Conservation (phyloP, 106 monocot genomes). For the Apostasia ramifera region DNA sequence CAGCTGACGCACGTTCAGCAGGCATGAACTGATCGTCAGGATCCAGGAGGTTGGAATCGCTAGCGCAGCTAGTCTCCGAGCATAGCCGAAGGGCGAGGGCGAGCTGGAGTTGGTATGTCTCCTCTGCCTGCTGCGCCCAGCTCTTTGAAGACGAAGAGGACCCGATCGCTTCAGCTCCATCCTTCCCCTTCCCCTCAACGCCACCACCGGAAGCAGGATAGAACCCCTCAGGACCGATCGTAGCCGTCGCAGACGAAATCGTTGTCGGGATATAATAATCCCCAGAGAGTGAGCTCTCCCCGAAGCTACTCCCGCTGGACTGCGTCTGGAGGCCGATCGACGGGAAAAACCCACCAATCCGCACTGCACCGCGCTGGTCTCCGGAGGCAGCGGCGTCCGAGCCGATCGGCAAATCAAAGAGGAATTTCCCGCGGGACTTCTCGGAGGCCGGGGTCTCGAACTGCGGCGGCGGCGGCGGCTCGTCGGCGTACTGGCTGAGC, state of each 20-base stretch:
- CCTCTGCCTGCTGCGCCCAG: constrained; percentile 99
- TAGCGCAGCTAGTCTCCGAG: constrained; percentile 58
- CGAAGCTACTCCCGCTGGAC: constrained; percentile 86
- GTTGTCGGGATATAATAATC: constrained; percentile 56
- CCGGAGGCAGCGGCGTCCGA: constrained; percentile 1
- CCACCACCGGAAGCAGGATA: not conserved
- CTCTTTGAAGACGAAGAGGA: constrained; percentile 40
- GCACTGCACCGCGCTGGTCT: constrained; percentile 2
- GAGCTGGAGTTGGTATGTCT: constrained; percentile 93
- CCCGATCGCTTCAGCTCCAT: constrained; percentile 2
- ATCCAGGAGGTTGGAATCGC: constrained; percentile 65
- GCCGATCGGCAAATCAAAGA: constrained; percentile 19
- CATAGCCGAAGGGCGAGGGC: constrained; percentile 86
- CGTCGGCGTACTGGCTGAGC: constrained; percentile 54
- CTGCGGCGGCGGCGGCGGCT: constrained; percentile 15
- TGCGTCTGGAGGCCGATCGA: constrained; percentile 52
- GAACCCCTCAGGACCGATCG: constrained; percentile 3
- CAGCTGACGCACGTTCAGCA: constrained; percentile 17
- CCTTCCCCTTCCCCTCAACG: not conserved
- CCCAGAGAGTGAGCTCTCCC: constrained; percentile 63
- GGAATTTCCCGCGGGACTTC: constrained; percentile 2
- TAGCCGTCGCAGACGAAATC: constrained; percentile 11
- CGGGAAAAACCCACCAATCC: constrained; percentile 9
- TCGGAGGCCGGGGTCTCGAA: constrained; percentile 11
- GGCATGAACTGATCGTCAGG: constrained; percentile 18